Conservation (phyloP, 1,139 yeast genomes). For the Pneumocystis murina region DNA sequence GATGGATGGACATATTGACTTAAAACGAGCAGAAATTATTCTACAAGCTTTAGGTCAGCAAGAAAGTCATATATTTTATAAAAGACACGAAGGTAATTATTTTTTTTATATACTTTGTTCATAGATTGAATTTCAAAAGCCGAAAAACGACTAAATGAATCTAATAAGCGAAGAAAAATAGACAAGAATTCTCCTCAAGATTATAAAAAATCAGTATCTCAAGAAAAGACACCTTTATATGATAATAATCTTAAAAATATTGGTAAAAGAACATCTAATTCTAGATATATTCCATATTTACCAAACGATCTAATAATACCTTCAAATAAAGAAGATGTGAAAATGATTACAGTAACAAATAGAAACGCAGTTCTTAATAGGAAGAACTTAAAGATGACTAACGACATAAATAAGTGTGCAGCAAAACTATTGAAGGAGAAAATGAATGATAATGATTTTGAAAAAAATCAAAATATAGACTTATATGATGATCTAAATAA, state of each 20-base stretch:
- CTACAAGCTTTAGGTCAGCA: slow-evolving; percentile 50
- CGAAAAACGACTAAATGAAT: slow-evolving; percentile 52
- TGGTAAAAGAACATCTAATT: slow-evolving; percentile 10
- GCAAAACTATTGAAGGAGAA: slow-evolving; percentile 4
- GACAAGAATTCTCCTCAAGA: slow-evolving; percentile 14
- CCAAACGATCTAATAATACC: slow-evolving; percentile 5
- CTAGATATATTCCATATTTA: slow-evolving; percentile 13
- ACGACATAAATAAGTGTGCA: slow-evolving; percentile 8
- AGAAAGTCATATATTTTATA: slow-evolving; percentile 68
- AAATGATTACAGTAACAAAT: slow-evolving; percentile 5
- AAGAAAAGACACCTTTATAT: slow-evolving; percentile 8
- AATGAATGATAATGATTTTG: slow-evolving; percentile 14
- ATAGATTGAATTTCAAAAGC: slow-evolving; percentile 26
- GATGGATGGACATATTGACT: slow-evolving; percentile 66
- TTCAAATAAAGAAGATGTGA: slow-evolving; percentile 3
- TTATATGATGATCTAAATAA: slow-evolving; percentile 7
- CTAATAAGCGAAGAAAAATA: slow-evolving; percentile 42
- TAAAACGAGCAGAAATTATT: slow-evolving; percentile 60
- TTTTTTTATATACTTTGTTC: background rate
- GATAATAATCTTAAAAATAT: slow-evolving; percentile 4
- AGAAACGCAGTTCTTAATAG: background rate
- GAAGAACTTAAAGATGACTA: slow-evolving; percentile 1
- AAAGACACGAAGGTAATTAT: slow-evolving; percentile 29
- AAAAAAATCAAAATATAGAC: slow-evolving; percentile 13
- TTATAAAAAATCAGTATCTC: slow-evolving; percentile 11